Conservation (phyloP, 192 early-diverging fungal genomes). For the Phycomyces nitens region DNA sequence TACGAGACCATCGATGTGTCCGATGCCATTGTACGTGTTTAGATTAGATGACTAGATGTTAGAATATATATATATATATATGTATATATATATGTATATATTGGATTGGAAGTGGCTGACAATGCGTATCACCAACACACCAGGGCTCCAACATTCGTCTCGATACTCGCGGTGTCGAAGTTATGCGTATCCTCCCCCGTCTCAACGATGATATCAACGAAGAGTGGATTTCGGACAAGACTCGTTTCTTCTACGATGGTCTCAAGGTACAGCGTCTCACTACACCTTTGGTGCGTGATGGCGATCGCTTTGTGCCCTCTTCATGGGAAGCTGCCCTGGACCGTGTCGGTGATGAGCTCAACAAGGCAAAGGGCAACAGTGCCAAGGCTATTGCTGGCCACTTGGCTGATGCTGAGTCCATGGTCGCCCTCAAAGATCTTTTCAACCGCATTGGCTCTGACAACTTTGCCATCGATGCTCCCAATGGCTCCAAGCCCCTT, state of each 20-base stretch:
- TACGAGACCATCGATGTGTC: conserved; percentile 94
- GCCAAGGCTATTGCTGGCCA: conserved; percentile 89
- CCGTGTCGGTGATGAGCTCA: conserved; percentile 63
- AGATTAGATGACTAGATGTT: too few relatives aligned
- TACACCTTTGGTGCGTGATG: conserved; percentile 81
- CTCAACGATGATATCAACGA: conserved; percentile 98
- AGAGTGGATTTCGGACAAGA: conserved; percentile 99
- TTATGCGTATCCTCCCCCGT: conserved; percentile 93
- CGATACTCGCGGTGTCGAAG: conserved; percentile 93
- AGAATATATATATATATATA: too few relatives aligned
- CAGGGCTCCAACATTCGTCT: conserved; percentile 90
- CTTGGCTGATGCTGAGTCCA: conserved; percentile 88
- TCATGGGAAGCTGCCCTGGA: conserved; percentile 86
- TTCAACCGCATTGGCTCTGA: conserved; percentile 86
- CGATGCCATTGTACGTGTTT: conserved; percentile 66
- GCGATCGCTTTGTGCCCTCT: conserved; percentile 75
- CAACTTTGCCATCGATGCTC: conserved; percentile 74
- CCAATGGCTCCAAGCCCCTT: conserved; percentile 44
- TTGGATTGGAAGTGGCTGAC: neutral
- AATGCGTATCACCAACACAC: too few relatives aligned
- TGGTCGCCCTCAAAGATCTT: conserved; percentile 94
- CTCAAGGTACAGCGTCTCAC: conserved; percentile 95
- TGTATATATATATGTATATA: too few relatives aligned
- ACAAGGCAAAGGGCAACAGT: conserved; percentile 52
- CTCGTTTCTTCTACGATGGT: conserved; percentile 91